Evolutionary conservation across 1,284 basidiomycete genomes (phyloP), one percentile per base, ranked within the genome.

Genomic region (Trichosporon ovoides): DNA sequence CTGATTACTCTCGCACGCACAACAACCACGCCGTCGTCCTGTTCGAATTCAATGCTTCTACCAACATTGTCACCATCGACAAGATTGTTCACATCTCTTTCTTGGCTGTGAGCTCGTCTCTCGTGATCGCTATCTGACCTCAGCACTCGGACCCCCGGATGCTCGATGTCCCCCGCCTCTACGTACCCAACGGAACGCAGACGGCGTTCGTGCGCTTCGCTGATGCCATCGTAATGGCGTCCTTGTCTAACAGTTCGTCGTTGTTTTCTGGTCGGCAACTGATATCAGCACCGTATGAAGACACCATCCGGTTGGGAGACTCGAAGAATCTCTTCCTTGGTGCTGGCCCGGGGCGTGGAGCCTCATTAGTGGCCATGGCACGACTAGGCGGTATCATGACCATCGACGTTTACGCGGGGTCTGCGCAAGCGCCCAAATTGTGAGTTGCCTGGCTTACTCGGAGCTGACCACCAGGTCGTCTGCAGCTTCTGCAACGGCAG

Each of bases 161-260:
- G 34, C 68, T 78, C 1, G 78, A 78, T 31, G 60, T 64, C 0
- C 77, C 80, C 2, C 59, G 69, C 14, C 64, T 80, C 0, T 53
- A 67, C 22, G 63, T 79, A 34, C 70, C 71, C 11, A 22, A 56
- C 9, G 67, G 66, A 5, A 67, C 70, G 34, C 52, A 66, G 10
- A 70, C 70, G 7, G 76, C 74, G 6, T 79, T 80, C 56, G 68
- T 79, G 36, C 66, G 70, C 16, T 78, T 80, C 38, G 67, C 74
- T 10, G 71, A 75, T 37, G 68, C 68, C 4, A 67, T 80, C 16
- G 68, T 80, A 18, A 62, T 77, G 52, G 58, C 73, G 2, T 76
- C 76, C 1, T 61, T 78, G 4, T 56, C 61, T 14, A 33, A 38
- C 40, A 34, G 43, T 66, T 67, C 59, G 31, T 38, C n/a, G n/a